Conservation (phyloP, 148 eudicot species). For the Vaccinium vitisidaea region DNA sequence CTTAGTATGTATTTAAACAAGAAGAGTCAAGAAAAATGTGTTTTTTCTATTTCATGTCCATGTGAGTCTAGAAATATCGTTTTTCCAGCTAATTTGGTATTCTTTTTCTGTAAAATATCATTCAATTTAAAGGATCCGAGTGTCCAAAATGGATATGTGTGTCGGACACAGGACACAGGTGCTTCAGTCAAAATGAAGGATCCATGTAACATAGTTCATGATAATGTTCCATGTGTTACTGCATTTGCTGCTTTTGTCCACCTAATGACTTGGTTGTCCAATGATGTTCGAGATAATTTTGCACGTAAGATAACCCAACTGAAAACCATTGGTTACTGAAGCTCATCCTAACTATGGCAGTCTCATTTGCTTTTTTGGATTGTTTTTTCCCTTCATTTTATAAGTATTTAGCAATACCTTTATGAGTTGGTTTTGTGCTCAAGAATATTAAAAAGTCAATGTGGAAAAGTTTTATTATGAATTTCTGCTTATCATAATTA, state of each 20-base stretch:
- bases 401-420: background rate
- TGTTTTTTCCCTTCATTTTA: background rate
- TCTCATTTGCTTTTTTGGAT: background rate
- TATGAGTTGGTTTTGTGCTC: background rate
- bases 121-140: no score
- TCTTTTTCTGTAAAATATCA: no score
- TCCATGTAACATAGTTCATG: no score
- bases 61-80: no score
- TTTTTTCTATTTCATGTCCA: no score
- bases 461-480: background rate
- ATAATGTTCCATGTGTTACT: background rate
- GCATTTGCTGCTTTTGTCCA: background rate
- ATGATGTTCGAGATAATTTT: background rate
- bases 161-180: no score
- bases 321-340: background rate
- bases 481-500: constrained; percentile 7
- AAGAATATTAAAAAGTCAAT: background rate
- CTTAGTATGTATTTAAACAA: no score
- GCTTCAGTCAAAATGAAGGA: no score
- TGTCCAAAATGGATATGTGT: no score
- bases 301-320: background rate
- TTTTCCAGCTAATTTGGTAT: no score
- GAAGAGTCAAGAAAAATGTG: no score
- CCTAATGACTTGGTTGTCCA: background rate
- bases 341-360: background rate